A percentile compares a stretch with the other conserved stretches of the same genome.
Conservation (phyloP, 2,329 filamentous ascomycete genomes). For the Scedosporium apiospermum region DNA sequence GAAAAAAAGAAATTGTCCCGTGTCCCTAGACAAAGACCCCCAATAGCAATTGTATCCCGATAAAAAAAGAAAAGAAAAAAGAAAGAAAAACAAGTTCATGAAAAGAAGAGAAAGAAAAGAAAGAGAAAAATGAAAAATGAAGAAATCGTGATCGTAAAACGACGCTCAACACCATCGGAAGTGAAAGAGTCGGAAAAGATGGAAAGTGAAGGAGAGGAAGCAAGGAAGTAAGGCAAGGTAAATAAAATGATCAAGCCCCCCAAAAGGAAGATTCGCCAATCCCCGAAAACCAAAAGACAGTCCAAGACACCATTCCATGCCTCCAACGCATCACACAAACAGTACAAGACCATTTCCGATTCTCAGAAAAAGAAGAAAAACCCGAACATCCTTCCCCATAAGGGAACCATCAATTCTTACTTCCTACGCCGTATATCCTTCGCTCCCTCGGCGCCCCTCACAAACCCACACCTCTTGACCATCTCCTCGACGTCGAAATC, state of each 20-base stretch:
- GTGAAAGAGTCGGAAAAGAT: neutral
- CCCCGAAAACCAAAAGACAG: neutral
- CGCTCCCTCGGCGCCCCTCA: neutral
- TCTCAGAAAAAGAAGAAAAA: too few species aligned
- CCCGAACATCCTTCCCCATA: too few species aligned
- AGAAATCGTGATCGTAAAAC: neutral
- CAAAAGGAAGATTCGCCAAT: neutral
- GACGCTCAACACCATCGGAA: neutral
- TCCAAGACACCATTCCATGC: too few species aligned
- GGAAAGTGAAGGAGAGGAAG: neutral
- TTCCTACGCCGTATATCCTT: neutral
- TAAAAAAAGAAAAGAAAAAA: neutral
- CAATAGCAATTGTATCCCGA: neutral
- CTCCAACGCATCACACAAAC: too few species aligned
- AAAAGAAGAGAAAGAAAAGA: neutral
- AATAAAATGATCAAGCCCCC: neutral
- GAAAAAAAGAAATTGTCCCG: neutral
- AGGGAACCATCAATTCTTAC: neutral
- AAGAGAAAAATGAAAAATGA: too few species aligned
- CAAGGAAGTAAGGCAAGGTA: neutral
- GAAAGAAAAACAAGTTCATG: neutral
- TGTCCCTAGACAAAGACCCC: neutral
- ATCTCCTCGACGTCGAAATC: neutral
- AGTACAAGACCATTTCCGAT: too few species aligned
- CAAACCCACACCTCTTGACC: neutral